Percentiles rank a stretch among this genome's conserved stretches.
These are phyloP conservation scores for Penicillium italicum DNA, from an alignment of 2,329 filamentous ascomycete species.

Conservation along the genomic window DNA sequence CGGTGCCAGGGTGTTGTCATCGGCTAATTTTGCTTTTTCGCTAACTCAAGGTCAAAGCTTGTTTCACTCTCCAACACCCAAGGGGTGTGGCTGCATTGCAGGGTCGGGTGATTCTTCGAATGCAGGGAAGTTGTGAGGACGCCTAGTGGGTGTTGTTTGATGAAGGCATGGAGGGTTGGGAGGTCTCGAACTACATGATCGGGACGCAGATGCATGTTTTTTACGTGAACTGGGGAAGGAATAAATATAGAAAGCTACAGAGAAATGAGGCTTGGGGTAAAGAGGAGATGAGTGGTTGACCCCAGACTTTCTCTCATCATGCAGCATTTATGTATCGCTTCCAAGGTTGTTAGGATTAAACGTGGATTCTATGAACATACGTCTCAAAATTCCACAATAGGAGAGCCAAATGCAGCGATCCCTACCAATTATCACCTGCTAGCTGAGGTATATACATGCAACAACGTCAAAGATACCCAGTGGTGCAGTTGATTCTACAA, in stretches of 20 bases:
- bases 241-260: slow-evolving; percentile 13
- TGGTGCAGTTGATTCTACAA: background rate
- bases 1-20: background rate
- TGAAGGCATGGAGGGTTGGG: slow-evolving; percentile 19
- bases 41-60: background rate
- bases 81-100: slow-evolving; percentile 22
- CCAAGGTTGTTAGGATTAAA: background rate
- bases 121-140: slow-evolving; percentile 19
- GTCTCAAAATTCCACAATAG: background rate
- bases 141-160: slow-evolving; percentile 19
- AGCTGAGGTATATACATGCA: background rate
- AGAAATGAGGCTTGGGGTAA: slow-evolving; percentile 7
- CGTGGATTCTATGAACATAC: background rate
- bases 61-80: slow-evolving; percentile 15
- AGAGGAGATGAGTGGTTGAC: slow-evolving; percentile 7
- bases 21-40: background rate
- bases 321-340: background rate
- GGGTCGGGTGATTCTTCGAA: slow-evolving; percentile 10
- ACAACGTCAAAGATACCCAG: background rate
- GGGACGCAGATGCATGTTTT: slow-evolving; percentile 22
- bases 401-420: background rate
- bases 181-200: slow-evolving; percentile 17
- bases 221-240: background rate
- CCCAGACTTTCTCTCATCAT: slow-evolving; percentile 14
- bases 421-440: background rate